Evolutionary conservation across 345 rosid species (phyloP), one percentile per base, ranked within the genome.

Genomic region (Citrus reticulata): DNA sequence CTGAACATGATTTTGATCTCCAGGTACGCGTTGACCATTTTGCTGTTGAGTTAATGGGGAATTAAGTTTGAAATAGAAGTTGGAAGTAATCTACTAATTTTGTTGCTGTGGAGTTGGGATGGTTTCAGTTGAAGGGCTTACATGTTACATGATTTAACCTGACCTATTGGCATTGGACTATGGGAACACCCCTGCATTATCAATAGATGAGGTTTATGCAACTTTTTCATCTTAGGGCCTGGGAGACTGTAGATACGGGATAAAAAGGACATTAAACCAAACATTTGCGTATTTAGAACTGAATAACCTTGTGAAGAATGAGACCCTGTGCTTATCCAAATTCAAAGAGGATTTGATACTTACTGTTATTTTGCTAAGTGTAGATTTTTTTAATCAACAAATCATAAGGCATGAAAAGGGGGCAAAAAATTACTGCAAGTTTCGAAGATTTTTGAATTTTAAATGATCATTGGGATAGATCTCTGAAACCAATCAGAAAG

Each of bases 1-100:
- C 83, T n/a, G 49, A 83, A 55, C 89, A 91, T 84, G 86, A 86
- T 79, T 96, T 96, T 72, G 99, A 94, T 77, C 89, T 96, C 66
- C 98, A 94, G 94, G 98, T 93, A 68, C 27, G 42, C 19, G 2
- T 24, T 51, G 34, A 7, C 51, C 72, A 30, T 22, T 63, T 30
- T 30, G 39, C 67, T 7, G 7, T 64, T 32, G 68, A 32, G 39
- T 32, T 51, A 51, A 51, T 51, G 57, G 20, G 57, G 57, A 51
- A 51, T 16, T 51, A 16, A 51, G 17, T 16, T 51, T 51, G 57
- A 51, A 51, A 51, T 42, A 42, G 14, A 42, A 42, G 49, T 42
- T 46, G 51, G 51, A 46, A 46, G 51, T 3, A 46, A 46, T 46
- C 51, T 46, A 11, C 51, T 46, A 46, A 46, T 46, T 46, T 46